These are phyloP conservation scores for Penstemon eatonii DNA, from an alignment of 257 asterid species.

Conservation along the genomic window DNA sequence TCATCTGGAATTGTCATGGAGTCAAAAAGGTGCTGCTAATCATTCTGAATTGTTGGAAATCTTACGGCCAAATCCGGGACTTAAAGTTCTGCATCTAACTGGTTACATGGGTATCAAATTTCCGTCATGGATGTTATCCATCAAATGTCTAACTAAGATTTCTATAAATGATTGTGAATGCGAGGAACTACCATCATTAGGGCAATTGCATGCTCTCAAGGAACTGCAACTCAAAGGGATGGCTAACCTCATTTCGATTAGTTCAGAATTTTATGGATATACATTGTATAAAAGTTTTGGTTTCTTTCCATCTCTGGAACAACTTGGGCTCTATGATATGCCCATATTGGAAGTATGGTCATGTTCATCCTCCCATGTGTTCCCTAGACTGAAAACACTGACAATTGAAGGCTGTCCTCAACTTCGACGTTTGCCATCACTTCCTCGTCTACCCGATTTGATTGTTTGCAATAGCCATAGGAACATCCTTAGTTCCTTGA, in stretches of 20 bases:
- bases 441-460: conserved; percentile 15
- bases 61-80: conserved; percentile 15
- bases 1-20: conserved; percentile 22
- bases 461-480: conserved; percentile 7
- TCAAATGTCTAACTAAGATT: conserved; percentile 17
- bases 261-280: not conserved
- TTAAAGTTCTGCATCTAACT: conserved; percentile 18
- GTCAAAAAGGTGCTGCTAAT: not conserved
- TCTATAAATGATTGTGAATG: conserved; percentile 24
- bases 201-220: conserved; percentile 13
- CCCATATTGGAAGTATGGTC: conserved; percentile 7
- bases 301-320: conserved; percentile 19
- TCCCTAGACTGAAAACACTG: conserved; percentile 21
- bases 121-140: conserved; percentile 19
- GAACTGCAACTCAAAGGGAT: conserved; percentile 26
- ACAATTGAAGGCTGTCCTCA: conserved; percentile 19
- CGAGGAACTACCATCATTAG: conserved; percentile 20
- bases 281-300: not conserved
- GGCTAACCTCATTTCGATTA: not conserved
- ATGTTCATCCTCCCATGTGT: not conserved
- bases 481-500: not conserved
- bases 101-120: conserved; percentile 14
- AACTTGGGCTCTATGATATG: conserved; percentile 26
- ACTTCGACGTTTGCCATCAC: conserved; percentile 24
- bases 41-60: not conserved